These are phyloP conservation scores for Neckera pumila DNA, from an alignment of 225 moss, liverwort and hornwort genomes.

Conservation along the genomic window DNA sequence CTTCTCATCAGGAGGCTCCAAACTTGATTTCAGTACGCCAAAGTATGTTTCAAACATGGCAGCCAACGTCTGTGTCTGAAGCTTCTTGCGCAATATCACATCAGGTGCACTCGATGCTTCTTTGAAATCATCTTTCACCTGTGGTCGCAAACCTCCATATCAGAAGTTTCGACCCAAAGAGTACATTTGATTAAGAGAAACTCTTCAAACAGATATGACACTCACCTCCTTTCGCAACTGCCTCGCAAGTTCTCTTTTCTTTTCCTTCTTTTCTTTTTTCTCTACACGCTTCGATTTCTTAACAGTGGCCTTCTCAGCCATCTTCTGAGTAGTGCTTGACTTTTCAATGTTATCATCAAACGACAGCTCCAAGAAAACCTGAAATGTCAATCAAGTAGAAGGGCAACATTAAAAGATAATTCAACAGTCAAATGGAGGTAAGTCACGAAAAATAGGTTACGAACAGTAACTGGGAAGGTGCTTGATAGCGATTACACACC, in stretches of 20 bases:
- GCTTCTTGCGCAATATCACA: constrained; percentile 46
- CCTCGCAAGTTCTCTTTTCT: constrained; percentile 81
- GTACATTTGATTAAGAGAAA: background rate
- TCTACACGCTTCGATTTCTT: constrained; percentile 75
- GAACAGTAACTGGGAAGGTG: background rate
- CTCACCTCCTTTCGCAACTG: constrained; percentile 88
- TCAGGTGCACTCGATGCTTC: constrained; percentile 80
- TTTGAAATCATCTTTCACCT: constrained; percentile 95
- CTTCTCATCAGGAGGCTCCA: constrained; percentile 75
- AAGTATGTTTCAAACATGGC: constrained; percentile 95
- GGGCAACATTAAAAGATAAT: background rate
- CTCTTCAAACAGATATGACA: background rate
- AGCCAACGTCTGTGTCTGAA: constrained; percentile 75
- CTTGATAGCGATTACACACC: constrained; percentile 18
- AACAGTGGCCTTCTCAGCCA: constrained; percentile 31
- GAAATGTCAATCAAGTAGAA: background rate
- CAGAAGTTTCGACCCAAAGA: background rate
- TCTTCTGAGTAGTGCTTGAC: constrained; percentile 49
- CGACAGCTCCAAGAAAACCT: constrained; percentile 73
- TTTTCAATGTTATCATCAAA: constrained; percentile 80
- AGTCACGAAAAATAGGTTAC: background rate
- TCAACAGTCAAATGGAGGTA: background rate
- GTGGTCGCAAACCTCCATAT: background rate
- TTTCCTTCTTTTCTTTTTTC: constrained; percentile 77
- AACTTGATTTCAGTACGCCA: constrained; percentile 74